These are phyloP conservation scores for Aspergillus sp. DNA, from an alignment of 2,329 filamentous ascomycete species.

Conservation along the genomic window DNA sequence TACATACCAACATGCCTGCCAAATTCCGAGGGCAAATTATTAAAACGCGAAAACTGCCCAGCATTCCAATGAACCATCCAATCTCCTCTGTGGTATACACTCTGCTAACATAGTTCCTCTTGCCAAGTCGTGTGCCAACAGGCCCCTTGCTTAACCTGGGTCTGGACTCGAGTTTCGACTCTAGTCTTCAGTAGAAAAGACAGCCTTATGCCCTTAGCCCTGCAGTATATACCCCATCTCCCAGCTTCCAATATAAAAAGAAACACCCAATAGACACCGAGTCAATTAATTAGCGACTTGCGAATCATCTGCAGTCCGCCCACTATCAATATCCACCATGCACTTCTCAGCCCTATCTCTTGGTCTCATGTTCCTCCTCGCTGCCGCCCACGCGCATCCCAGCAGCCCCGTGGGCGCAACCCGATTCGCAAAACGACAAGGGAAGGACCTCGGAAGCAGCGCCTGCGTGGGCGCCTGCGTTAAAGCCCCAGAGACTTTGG, in stretches of 20 bases:
- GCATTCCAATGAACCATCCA: neutral
- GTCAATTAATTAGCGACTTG: too few relatives aligned
- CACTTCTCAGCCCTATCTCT: constrained; percentile 12
- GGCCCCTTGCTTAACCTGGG: neutral
- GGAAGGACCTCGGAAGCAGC: constrained; percentile 13
- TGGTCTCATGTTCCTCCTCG: constrained; percentile 12
- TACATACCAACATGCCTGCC: neutral
- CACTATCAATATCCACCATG: constrained; percentile 10
- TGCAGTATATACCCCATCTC: too few relatives aligned
- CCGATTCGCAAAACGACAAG: constrained; percentile 1
- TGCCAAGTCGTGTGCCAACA: neutral
- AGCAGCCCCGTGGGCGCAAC: constrained; percentile 1
- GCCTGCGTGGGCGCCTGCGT: constrained; percentile 10
- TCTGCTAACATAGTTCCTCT: neutral
- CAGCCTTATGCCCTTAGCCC: too few relatives aligned
- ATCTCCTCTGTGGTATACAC: neutral
- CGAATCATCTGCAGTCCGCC: neutral
- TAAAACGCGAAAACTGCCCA: neutral
- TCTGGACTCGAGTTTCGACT: too few relatives aligned
- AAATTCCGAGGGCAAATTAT: neutral
- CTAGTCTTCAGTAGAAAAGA: too few relatives aligned
- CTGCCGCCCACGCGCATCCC: constrained; percentile 16
- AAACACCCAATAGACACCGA: neutral
- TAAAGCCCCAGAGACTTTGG: neutral
- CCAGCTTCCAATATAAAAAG: neutral